Evolutionary conservation across 441 rosid species (phyloP), one percentile per base, ranked within the genome.

Genomic region (Arabidopsis hybrid): DNA sequence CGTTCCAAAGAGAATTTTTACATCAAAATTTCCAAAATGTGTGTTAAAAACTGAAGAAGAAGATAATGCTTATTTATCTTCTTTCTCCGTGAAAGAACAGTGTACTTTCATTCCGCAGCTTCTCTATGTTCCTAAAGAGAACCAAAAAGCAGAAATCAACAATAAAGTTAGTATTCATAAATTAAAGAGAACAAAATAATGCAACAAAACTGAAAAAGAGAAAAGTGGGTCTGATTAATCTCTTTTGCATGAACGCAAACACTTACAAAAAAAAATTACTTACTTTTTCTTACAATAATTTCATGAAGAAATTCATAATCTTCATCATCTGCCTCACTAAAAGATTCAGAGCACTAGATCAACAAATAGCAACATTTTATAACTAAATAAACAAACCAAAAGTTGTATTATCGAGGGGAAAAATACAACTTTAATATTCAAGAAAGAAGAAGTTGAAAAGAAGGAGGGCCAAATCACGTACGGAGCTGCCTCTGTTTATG

Each of bases 391-490:
- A 36, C 32, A 21, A 14, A 39, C 31, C 1, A 4, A 29, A n/a
- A 51, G 3, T 1, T 38, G 29, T 1, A 13, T 43, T 8, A 5
- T 49, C 13, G 34, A 32, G 32, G 36, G 39, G 4, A 39, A 43
- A 60, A 75, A 21, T 52, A 18, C 26, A 21, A 21, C 26, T 14
- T 5, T 6, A 1, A 38, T 34, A 31, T 17, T 17, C 6, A 59
- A 74, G 78, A 76, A 65, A 76, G 74, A 72, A 80, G 86, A 72
- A 80, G 86, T 80, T 83, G 58, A 83, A 80, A 81, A 73, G 77
- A 83, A 88, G 70, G 85, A 69, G 70, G 76, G 73, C 39, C 71
- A 71, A 79, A 82, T 56, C 35, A 82, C 52, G 80, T 65, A 71
- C 77, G 69, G 73, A 77, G 73, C 59, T 43, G 71, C 62, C 70